Evolutionary conservation across 2,329 filamentous ascomycete species (phyloP).

Genomic region (Fusarium illudens): DNA sequence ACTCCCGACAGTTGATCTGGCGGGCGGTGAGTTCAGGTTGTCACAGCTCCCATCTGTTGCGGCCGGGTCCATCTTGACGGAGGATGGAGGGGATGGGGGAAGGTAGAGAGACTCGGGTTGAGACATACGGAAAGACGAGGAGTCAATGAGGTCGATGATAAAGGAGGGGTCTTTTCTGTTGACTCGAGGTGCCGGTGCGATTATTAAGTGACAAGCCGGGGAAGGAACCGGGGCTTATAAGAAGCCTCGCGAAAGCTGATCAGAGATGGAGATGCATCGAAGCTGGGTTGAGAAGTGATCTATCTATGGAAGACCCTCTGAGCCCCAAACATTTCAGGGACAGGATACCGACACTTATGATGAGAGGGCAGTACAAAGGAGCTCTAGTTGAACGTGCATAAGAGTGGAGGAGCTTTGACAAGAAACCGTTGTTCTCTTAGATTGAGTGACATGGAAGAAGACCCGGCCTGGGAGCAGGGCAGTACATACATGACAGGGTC

Average conservation of each 20-base stretch:
- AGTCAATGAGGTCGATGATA: slow-evolving; percentile 29
- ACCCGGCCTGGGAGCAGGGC: slow-evolving; percentile 33
- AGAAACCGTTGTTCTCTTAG: slow-evolving; percentile 40
- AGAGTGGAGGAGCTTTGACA: slow-evolving; percentile 41
- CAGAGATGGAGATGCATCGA: slow-evolving; percentile 36
- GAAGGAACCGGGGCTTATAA: slow-evolving; percentile 34
- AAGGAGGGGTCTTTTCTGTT: slow-evolving; percentile 31
- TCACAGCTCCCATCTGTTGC: slow-evolving; percentile 40
- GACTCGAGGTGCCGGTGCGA: slow-evolving; percentile 28
- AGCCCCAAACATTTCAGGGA: slow-evolving; percentile 44
- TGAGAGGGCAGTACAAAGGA: slow-evolving; percentile 43
- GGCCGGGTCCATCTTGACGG: slow-evolving; percentile 43
- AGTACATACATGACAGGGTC: slow-evolving; percentile 36
- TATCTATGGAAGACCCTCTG: slow-evolving; percentile 44
- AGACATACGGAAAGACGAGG: slow-evolving; percentile 43
- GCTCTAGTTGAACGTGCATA: slow-evolving; percentile 41
- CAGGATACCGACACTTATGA: slow-evolving; percentile 45
- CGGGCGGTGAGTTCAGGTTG: slow-evolving; percentile 40
- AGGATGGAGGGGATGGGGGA: slow-evolving; percentile 42
- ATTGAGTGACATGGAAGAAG: slow-evolving; percentile 41
- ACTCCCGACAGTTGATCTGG: slow-evolving; percentile 38
- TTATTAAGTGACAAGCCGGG: slow-evolving; percentile 30
- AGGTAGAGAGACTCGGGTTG: slow-evolving; percentile 42
- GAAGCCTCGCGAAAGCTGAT: slow-evolving; percentile 29
- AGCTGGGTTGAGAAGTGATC: slow-evolving; percentile 38